Evolutionary conservation across 768 basidiomycete species (phyloP).

Genomic region (Rhodotorula sphaerocarpa): DNA sequence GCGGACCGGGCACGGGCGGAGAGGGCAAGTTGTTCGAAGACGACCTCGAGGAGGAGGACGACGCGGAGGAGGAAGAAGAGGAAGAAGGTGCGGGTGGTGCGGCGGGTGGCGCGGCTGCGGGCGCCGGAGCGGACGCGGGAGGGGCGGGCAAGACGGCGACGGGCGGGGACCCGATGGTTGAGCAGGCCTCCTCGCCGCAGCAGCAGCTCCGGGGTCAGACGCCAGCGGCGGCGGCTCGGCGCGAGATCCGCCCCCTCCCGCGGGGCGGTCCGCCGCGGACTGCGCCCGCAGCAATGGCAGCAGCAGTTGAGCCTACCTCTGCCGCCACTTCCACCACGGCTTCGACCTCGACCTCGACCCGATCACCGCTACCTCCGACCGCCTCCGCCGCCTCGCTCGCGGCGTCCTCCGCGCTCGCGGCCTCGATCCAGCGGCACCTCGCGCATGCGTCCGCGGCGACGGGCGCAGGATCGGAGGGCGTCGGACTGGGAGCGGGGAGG

Average conservation of each 20-base stretch:
- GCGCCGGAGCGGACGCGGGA: not conserved
- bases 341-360: not conserved
- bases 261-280: not conserved
- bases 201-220: not conserved
- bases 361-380: no score
- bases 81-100: constrained; percentile 17
- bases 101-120: not conserved
- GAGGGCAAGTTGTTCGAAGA: constrained; percentile 25
- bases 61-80: constrained; percentile 17
- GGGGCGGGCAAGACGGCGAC: not conserved
- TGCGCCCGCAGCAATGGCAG: not conserved
- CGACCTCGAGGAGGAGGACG: constrained; percentile 19
- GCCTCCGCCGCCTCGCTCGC: not conserved
- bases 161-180: not conserved
- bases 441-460: not conserved
- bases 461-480: no score
- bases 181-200: not conserved
- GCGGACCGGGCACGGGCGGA: not conserved
- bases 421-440: constrained; percentile 18
- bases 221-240: no score
- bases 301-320: not conserved
- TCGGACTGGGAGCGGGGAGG: no score
- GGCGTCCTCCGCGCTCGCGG: constrained; percentile 18
- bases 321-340: not conserved
- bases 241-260: constrained; percentile 22